Evolutionary conservation across 208 protist genomes (phyloP).

Genomic region (Crithidia expoeki): DNA sequence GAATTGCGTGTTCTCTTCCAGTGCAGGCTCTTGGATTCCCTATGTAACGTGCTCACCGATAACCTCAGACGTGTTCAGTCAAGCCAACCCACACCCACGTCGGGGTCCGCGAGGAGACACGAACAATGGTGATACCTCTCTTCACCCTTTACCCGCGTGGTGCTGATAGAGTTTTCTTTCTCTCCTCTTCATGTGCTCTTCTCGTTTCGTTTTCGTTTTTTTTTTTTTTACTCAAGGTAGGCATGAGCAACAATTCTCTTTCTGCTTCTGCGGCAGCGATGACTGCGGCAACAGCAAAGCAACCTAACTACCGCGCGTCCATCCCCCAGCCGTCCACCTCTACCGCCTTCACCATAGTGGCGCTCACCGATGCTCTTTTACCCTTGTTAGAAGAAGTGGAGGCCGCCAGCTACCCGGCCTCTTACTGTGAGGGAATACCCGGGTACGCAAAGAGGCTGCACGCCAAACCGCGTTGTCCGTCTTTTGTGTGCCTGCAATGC

Average conservation of each 20-base stretch:
- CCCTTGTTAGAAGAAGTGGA: conserved; percentile 23
- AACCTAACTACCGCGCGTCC: not conserved
- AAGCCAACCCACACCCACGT: no score
- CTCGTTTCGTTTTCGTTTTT: not conserved
- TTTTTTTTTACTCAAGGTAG: not conserved
- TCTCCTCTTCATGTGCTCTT: no score
- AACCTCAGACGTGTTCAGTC: no score
- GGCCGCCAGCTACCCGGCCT: conserved; percentile 27
- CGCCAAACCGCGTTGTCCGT: conserved; percentile 23
- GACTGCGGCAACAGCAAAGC: not conserved
- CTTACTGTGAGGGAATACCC: conserved; percentile 22
- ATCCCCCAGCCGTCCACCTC: not conserved
- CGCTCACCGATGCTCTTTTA: conserved; percentile 19
- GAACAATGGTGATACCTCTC: no score
- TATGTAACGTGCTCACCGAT: no score
- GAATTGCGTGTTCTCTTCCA: no score
- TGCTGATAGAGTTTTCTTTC: no score
- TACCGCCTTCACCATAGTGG: conserved; percentile 21
- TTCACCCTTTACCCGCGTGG: no score
- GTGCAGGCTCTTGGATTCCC: no score
- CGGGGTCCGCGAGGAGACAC: no score
- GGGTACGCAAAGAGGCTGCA: conserved; percentile 29
- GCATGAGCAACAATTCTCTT: not conserved
- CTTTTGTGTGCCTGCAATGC: conserved; percentile 25
- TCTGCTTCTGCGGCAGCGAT: not conserved